Evolutionary conservation across 805 yeast species (phyloP).

Genomic region (Zygotorulaspora danielsina): DNA sequence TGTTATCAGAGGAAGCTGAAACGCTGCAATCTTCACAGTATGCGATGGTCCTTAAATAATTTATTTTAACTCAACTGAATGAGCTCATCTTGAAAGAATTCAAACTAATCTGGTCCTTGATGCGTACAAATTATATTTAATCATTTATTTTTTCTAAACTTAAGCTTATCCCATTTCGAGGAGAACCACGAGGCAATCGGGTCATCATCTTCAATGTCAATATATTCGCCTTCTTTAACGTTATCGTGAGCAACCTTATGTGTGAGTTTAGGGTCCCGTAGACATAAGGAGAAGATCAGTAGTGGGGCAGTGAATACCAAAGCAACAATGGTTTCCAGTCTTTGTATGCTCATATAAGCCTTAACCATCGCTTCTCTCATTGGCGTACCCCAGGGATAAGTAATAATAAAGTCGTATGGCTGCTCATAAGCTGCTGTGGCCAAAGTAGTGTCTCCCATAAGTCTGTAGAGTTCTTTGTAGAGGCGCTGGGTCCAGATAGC

Average conservation of each 20-base stretch:
- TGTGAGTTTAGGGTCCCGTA: conserved; percentile 28
- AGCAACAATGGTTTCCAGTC: conserved; percentile 47
- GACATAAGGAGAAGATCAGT: conserved; percentile 23
- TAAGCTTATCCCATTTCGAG: background rate
- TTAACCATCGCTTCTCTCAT: conserved; percentile 53
- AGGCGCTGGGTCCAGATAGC: conserved; percentile 67
- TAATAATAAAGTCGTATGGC: conserved; percentile 48
- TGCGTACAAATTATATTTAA: too few relatives aligned
- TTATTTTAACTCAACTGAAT: too few relatives aligned
- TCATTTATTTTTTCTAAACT: too few relatives aligned
- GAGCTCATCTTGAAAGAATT: too few relatives aligned
- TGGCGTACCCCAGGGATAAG: conserved; percentile 59
- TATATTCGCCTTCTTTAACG: conserved; percentile 26
- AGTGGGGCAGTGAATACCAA: conserved; percentile 29
- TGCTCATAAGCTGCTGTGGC: conserved; percentile 47
- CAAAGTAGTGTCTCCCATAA: conserved; percentile 37
- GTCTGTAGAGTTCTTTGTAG: conserved; percentile 41
- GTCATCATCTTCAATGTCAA: conserved; percentile 20
- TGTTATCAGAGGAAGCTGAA: too few relatives aligned
- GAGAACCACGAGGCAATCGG: conserved; percentile 21
- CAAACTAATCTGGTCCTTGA: too few relatives aligned
- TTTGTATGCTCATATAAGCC: conserved; percentile 58
- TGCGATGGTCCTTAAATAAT: too few relatives aligned
- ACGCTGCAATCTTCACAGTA: too few relatives aligned
- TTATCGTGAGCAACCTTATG: conserved; percentile 29